Conservation (phyloP, 768 basidiomycete genomes). For the Lactarius sp. region DNA sequence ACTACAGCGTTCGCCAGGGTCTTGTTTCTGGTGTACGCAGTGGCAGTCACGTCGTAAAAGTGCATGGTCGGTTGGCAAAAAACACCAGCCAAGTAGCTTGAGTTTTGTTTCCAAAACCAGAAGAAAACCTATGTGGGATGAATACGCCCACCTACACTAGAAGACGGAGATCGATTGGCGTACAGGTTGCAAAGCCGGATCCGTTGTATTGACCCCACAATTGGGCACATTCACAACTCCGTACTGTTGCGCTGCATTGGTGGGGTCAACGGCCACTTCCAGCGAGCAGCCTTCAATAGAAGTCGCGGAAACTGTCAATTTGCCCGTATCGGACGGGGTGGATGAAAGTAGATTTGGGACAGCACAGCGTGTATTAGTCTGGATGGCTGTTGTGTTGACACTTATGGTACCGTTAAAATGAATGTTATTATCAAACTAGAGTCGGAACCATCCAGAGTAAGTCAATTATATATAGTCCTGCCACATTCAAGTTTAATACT, state of each 20-base stretch:
- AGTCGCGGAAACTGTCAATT: slow-evolving; percentile 40
- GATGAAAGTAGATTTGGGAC: slow-evolving; percentile 31
- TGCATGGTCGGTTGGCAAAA: slow-evolving; percentile 54
- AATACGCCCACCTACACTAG: not conserved
- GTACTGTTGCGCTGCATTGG: slow-evolving; percentile 42
- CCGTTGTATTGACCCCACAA: slow-evolving; percentile 30
- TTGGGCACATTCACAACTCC: slow-evolving; percentile 41
- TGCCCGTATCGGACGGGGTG: slow-evolving; percentile 29
- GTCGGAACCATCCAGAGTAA: not conserved
- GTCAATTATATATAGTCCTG: not conserved
- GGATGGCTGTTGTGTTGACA: slow-evolving; percentile 48
- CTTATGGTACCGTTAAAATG: slow-evolving; percentile 49
- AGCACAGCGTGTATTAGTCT: slow-evolving; percentile 45
- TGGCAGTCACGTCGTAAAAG: slow-evolving; percentile 40
- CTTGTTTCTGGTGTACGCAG: slow-evolving; percentile 37
- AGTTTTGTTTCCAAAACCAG: slow-evolving; percentile 48
- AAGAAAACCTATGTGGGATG: slow-evolving; percentile 46
- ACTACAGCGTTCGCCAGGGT: slow-evolving; percentile 37
- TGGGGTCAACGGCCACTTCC: slow-evolving; percentile 37
- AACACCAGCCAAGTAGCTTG: slow-evolving; percentile 37
- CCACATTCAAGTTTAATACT: too few species aligned
- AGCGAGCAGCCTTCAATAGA: slow-evolving; percentile 44
- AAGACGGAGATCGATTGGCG: not conserved
- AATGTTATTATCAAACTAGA: slow-evolving; percentile 40
- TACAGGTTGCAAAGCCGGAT: slow-evolving; percentile 41